Evolutionary conservation across 2,329 filamentous ascomycete genomes (phyloP), one percentile per base, ranked within the genome.

Genomic region (Diaporthe citrichinensis): DNA sequence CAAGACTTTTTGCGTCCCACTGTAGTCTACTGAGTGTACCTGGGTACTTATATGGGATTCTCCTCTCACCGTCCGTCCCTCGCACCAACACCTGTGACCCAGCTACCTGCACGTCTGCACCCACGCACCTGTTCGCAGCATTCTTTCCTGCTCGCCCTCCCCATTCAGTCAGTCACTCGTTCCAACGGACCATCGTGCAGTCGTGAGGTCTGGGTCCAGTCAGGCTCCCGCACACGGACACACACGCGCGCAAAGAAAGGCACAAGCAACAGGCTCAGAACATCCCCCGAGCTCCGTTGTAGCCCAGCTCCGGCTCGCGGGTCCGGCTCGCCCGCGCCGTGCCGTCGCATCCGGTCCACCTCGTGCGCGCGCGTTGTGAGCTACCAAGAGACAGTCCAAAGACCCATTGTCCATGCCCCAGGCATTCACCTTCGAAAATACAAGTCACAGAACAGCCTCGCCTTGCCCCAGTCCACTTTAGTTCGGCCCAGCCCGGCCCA

Each of bases 291-390:
- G 58, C 58, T 39, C 57, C 34, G 57, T 39, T 10, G 6, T 15
- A 41, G n/a, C 20, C 28, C 44, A 46, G 25, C 44, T 36, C 62
- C 44, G 44, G 62, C 62, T 51, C 28, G 44, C 62, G 20, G 62
- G 28, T 51, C 61, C 62, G 28, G 28, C 62, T 36, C 44, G 44
- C 62, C 12, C 44, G 44, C 44, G 17, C 44, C 28, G 20, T 36
- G 36, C 59, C 59, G 59, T 28, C 23, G 23, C 36, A 61, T 41
- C 61, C 61, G 61, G 61, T 65, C 61, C 41, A 31, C n/a, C 41
- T 46, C 39, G 14, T 31, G 39, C 10, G 39, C 59, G 39, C 31
- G 15, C 28, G 17, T 3, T 23, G 55, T 15, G 28, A 57, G 25
- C 55, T 20, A 39, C 57, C 31, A 36, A n/a, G 10, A 36, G 7